Percentiles rank a stretch among this genome's conserved stretches.
These are phyloP conservation scores for Colletotrichum chrysophilum DNA, from an alignment of 2,329 filamentous ascomycete genomes.

Conservation along the genomic window DNA sequence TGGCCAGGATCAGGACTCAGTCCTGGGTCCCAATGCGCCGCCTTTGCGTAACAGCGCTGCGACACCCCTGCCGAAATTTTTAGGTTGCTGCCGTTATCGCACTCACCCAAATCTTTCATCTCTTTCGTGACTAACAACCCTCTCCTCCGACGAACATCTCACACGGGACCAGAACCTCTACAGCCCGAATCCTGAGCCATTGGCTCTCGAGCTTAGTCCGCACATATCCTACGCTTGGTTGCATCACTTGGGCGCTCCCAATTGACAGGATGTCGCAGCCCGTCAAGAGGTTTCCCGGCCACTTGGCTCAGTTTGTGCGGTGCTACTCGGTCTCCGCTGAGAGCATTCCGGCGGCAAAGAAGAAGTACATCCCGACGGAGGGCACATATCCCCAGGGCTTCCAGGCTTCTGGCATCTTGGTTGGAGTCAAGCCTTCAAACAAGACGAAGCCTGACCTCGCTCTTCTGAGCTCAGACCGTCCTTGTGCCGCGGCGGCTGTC, in stretches of 20 bases:
- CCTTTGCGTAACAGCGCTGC: background rate
- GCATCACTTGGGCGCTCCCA: background rate
- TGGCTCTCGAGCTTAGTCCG: background rate
- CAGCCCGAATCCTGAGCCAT: conserved; percentile 4
- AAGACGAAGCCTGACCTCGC: conserved; percentile 91
- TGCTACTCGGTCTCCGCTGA: conserved; percentile 65
- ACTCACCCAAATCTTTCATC: conserved; percentile 9
- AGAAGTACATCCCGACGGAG: conserved; percentile 84
- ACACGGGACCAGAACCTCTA: background rate
- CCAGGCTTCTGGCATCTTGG: conserved; percentile 82
- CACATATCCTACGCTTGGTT: background rate
- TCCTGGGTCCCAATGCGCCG: background rate
- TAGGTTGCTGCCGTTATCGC: conserved; percentile 12
- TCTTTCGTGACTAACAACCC: background rate
- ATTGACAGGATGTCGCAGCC: conserved; percentile 19
- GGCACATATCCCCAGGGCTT: conserved; percentile 94
- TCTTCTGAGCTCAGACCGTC: conserved; percentile 83
- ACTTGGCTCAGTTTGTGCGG: conserved; percentile 36
- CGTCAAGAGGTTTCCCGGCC: conserved; percentile 19
- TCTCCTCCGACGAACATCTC: background rate
- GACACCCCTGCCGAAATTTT: conserved; percentile 9
- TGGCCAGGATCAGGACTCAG: background rate
- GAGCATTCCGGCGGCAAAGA: conserved; percentile 77
- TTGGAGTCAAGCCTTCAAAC: conserved; percentile 93
- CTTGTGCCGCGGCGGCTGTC: conserved; percentile 87